These are phyloP conservation scores for Porcisia deanei DNA, from an alignment of 208 protist species.

Conservation along the genomic window DNA sequence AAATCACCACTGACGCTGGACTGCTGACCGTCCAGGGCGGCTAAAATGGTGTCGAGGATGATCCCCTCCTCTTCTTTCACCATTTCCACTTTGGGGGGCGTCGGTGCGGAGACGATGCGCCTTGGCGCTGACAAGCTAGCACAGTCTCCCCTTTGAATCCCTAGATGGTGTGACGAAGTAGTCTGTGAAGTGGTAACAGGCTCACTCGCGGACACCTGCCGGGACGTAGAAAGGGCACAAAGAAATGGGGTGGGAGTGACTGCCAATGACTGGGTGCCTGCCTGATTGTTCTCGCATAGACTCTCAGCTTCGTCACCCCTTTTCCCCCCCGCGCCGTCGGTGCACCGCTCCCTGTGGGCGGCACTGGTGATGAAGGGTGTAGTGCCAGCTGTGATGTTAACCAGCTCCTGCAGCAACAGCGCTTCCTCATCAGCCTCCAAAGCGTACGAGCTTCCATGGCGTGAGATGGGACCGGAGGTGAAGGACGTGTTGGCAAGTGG, in stretches of 20 bases:
- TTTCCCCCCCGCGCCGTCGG: neutral
- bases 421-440: constrained; percentile 32
- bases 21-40: constrained; percentile 53
- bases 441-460: neutral
- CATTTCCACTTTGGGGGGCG: neutral
- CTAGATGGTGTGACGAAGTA: neutral
- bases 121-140: neutral
- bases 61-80: constrained; percentile 47
- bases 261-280: neutral
- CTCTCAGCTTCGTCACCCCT: neutral
- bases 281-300: neutral
- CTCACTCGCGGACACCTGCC: neutral
- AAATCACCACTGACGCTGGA: constrained; percentile 74
- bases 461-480: neutral
- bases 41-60: constrained; percentile 64
- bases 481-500: neutral
- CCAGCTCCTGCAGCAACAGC: constrained; percentile 33
- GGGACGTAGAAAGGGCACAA: neutral
- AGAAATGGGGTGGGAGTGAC: neutral
- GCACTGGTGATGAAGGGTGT: constrained; percentile 25
- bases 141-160: neutral
- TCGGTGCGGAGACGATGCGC: neutral
- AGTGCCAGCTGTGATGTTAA: constrained; percentile 27
- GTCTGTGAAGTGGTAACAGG: neutral
- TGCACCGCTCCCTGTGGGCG: neutral